Evolutionary conservation across 495 filamentous ascomycete genomes (phyloP).

Genomic region (Neurospora africana): DNA sequence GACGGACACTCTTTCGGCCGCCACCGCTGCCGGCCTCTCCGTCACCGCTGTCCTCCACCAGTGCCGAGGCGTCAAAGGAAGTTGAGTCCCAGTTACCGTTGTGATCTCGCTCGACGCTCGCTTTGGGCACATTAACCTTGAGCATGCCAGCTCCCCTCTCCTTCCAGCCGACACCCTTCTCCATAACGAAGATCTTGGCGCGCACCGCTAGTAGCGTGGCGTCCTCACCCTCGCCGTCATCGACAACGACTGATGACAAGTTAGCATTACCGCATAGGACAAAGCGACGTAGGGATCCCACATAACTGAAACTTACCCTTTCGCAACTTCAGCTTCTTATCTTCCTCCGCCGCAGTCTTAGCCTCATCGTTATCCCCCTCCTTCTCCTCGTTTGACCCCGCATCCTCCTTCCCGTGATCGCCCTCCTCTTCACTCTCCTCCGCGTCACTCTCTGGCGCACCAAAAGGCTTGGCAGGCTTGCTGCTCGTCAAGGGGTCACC

Average conservation of each 20-base stretch:
- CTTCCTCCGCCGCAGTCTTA: conserved; percentile 44
- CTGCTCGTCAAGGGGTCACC: conserved; percentile 43
- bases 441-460: conserved; percentile 54
- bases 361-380: conserved; percentile 30
- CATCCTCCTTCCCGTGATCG: conserved; percentile 14
- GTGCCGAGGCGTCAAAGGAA: conserved; percentile 38
- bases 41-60: conserved; percentile 33
- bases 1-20: conserved; percentile 38
- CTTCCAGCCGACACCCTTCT: conserved; percentile 61
- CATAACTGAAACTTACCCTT: conserved; percentile 42
- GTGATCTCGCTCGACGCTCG: conserved; percentile 37
- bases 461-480: conserved; percentile 59
- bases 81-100: conserved; percentile 27
- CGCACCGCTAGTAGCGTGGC: conserved; percentile 52
- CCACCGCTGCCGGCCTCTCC: conserved; percentile 12
- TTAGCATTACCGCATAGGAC: conserved; percentile 17
- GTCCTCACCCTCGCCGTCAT: conserved; percentile 68
- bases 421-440: conserved; percentile 36
- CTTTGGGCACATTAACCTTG: conserved; percentile 65
- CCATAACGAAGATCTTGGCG: conserved; percentile 68
- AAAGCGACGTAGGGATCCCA: neutral
- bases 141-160: conserved; percentile 75
- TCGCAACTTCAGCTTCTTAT: conserved; percentile 54
- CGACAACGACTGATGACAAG: conserved; percentile 28
- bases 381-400: conserved; percentile 31